These are phyloP conservation scores for Saccharomycopsis sp. DNA, from an alignment of 805 yeast genomes.

Conservation along the genomic window DNA sequence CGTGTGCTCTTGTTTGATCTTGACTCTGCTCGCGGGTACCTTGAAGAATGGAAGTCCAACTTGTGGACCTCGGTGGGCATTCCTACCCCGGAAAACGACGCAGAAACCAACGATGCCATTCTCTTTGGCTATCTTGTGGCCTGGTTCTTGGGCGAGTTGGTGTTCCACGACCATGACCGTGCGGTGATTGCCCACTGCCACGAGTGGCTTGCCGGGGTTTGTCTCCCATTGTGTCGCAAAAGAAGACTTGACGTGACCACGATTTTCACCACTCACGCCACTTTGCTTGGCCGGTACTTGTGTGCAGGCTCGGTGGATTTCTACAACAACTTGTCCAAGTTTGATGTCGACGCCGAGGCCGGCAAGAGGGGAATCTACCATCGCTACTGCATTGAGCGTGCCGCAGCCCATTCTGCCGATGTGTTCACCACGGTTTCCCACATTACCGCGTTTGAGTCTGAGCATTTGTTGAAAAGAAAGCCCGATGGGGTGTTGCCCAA, in stretches of 20 bases:
- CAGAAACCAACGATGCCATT: constrained; percentile 87
- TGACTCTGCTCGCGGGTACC: constrained; percentile 55
- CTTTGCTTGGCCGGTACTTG: constrained; percentile 84
- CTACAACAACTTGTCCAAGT: constrained; percentile 78
- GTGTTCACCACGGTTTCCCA: constrained; percentile 97
- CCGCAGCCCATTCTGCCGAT: constrained; percentile 92
- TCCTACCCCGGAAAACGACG: constrained; percentile 85
- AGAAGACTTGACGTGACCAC: constrained; percentile 91
- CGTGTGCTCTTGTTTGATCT: constrained; percentile 83
- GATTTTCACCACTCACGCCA: constrained; percentile 95
- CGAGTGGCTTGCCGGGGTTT: constrained; percentile 98
- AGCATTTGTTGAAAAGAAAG: constrained; percentile 84
- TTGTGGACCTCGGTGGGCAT: constrained; percentile 87
- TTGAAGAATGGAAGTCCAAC: constrained; percentile 92
- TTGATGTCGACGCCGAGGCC: constrained; percentile 96
- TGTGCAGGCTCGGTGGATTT: constrained; percentile 97
- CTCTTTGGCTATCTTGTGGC: constrained; percentile 88
- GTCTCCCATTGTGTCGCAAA: constrained; percentile 84
- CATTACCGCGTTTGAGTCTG: constrained; percentile 94
- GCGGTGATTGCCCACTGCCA: constrained; percentile 93
- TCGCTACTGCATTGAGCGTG: constrained; percentile 92
- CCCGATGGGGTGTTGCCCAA: constrained; percentile 98
- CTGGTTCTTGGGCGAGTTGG: constrained; percentile 94
- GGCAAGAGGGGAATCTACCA: constrained; percentile 97
- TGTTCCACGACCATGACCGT: constrained; percentile 70